These are phyloP conservation scores for Pichia nakasei DNA, from an alignment of 805 yeast genomes.

Conservation along the genomic window DNA sequence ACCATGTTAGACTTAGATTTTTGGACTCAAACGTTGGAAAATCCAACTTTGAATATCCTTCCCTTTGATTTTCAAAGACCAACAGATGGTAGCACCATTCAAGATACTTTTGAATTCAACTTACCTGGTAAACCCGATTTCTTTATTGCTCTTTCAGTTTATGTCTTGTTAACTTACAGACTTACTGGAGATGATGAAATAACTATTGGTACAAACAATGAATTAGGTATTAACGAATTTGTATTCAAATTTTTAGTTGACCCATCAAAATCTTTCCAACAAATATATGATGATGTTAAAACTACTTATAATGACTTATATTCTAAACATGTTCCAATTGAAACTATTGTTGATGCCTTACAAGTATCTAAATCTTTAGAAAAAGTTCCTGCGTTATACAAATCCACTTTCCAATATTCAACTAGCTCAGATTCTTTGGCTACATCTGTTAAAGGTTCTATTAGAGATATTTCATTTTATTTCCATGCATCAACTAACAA, in stretches of 20 bases:
- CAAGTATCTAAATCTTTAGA: constrained; percentile 43
- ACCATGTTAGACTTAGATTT: constrained; percentile 23
- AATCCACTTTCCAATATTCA: constrained; percentile 45
- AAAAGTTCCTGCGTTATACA: constrained; percentile 53
- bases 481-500: constrained; percentile 31
- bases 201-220: constrained; percentile 70
- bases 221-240: constrained; percentile 36
- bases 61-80: constrained; percentile 87
- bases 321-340: constrained; percentile 37
- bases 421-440: constrained; percentile 31
- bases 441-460: constrained; percentile 41
- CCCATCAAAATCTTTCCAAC: constrained; percentile 44
- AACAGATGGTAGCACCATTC: constrained; percentile 54
- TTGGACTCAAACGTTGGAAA: constrained; percentile 63
- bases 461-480: constrained; percentile 58
- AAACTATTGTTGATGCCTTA: constrained; percentile 46
- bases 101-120: constrained; percentile 33
- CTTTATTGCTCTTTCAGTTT: constrained; percentile 51
- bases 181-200: constrained; percentile 93
- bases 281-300: constrained; percentile 39
- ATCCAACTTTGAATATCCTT: constrained; percentile 76
- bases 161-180: constrained; percentile 64
- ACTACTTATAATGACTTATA: constrained; percentile 31
- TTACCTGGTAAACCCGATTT: constrained; percentile 26
- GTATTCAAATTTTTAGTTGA: constrained; percentile 54